Conservation (phyloP, 257 asterid genomes). For the Petrea volubilis region DNA sequence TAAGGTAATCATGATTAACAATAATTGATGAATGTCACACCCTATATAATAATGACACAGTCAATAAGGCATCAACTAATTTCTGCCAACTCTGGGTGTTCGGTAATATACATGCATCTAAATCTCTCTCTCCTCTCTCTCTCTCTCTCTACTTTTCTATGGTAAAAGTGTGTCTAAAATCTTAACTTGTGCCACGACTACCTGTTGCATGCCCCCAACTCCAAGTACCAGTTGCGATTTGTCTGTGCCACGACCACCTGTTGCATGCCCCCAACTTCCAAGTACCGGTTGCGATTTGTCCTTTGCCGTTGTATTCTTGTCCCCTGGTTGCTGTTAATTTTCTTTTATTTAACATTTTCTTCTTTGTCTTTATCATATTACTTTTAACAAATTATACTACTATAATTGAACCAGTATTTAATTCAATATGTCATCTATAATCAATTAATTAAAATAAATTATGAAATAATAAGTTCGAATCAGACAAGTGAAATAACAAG, state of each 20-base stretch:
- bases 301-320: background rate
- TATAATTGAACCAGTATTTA: too few species aligned
- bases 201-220: background rate
- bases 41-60: background rate
- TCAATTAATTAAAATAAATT: too few species aligned
- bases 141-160: too few species aligned
- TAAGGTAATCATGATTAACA: background rate
- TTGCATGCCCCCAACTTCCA: background rate
- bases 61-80: background rate
- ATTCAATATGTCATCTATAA: too few species aligned
- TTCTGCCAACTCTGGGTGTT: background rate
- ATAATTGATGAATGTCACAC: background rate
- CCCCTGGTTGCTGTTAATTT: background rate
- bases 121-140: too few species aligned
- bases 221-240: too few species aligned
- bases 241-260: background rate
- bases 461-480: too few species aligned
- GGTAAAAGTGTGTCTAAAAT: too few species aligned
- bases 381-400: too few species aligned
- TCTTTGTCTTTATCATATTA: background rate
- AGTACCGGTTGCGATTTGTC: background rate
- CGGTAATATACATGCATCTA: too few species aligned
- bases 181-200: background rate
- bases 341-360: background rate
- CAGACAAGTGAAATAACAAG: too few species aligned